A percentile compares a stretch with the other conserved stretches of the same genome.
Evolutionary conservation across 176 grass and related monocot genomes (phyloP).

Genomic region (Hordeum marinum): DNA sequence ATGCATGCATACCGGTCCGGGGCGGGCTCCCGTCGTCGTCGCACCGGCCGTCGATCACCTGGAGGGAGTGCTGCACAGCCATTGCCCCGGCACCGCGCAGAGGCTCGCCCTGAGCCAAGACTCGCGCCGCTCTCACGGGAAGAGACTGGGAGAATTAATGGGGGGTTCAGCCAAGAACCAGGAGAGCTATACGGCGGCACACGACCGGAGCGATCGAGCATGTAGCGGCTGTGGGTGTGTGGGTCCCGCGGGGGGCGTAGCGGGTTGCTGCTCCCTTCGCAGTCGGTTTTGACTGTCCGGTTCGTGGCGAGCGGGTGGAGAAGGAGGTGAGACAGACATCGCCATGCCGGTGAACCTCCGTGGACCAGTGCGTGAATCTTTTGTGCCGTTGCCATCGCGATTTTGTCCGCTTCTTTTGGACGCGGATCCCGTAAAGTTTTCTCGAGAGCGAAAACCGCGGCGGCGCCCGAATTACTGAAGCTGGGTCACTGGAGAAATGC

Average conservation of each 20-base stretch:
- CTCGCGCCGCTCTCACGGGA: background rate
- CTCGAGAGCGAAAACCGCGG: background rate
- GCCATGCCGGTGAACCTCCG: background rate
- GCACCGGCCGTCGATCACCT: constrained; percentile 10
- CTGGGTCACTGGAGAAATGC: background rate
- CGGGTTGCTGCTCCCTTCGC: background rate
- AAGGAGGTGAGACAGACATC: background rate
- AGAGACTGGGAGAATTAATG: background rate
- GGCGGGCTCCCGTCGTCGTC: constrained; percentile 30
- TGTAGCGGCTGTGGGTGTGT: background rate
- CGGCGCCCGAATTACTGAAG: background rate
- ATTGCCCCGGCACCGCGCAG: background rate
- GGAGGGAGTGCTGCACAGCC: constrained; percentile 41
- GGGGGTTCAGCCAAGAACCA: background rate
- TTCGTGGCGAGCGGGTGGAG: background rate
- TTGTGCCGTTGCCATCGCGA: background rate
- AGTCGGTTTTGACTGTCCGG: constrained; percentile 5
- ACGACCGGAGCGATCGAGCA: background rate
- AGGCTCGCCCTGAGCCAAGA: background rate
- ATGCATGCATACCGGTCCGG: constrained; percentile 19
- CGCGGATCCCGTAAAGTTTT: background rate
- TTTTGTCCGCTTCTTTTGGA: constrained; percentile 9
- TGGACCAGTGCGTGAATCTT: background rate
- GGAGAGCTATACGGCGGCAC: background rate
- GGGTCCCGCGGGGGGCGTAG: background rate